A percentile compares a stretch with the other conserved stretches of the same genome.
These are phyloP conservation scores for Eucalyptus pauciflora DNA, from an alignment of 345 rosid genomes.

Conservation along the genomic window DNA sequence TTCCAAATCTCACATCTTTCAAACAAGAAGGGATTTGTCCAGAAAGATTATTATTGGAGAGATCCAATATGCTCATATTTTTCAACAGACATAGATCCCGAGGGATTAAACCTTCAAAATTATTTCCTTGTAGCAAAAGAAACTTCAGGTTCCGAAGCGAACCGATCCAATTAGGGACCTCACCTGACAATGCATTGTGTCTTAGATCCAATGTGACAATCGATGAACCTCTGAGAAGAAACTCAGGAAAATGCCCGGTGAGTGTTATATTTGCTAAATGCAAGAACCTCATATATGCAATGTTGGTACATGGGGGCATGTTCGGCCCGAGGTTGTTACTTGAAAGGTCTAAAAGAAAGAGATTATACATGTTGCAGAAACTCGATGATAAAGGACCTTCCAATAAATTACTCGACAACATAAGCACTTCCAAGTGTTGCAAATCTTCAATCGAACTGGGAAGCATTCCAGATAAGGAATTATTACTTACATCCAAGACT, in stretches of 20 bases:
- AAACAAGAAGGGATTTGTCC: no score
- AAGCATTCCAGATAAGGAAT: background rate
- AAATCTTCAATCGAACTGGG: background rate
- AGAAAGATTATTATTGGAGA: no score
- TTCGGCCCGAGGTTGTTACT: background rate
- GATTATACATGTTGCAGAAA: accelerated
- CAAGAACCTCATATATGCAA: background rate
- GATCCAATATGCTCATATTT: no score
- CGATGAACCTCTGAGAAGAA: background rate
- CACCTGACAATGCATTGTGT: no score
- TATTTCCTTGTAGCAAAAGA: no score
- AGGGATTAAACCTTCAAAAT: no score
- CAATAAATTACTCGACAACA: background rate
- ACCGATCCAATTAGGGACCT: no score
- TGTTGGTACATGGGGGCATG: background rate
- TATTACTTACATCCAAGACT: slow-evolving; percentile 1
- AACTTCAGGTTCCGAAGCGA: no score
- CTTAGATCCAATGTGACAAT: background rate
- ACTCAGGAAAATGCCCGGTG: background rate
- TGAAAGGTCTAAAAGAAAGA: slow-evolving; percentile 1
- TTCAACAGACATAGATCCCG: no score
- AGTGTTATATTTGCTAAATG: background rate
- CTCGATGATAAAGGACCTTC: background rate
- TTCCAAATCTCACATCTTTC: no score
- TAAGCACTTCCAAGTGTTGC: background rate